A percentile compares a stretch with the other conserved stretches of the same genome.
Evolutionary conservation across 441 rosid species (phyloP).

Genomic region (Melastoma candidum): DNA sequence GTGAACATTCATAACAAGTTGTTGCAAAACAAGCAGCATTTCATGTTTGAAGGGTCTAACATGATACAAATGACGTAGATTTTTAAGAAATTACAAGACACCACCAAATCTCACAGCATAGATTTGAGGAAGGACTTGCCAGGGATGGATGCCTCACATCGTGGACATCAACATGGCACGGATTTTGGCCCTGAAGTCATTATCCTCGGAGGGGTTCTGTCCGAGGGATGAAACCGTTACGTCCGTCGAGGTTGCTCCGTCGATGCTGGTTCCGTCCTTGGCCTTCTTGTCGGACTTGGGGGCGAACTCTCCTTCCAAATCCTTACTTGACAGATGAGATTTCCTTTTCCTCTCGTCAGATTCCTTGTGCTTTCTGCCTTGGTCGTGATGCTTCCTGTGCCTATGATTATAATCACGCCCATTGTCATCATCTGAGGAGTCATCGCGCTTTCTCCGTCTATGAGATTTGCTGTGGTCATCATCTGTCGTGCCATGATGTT

Average conservation of each 20-base stretch:
- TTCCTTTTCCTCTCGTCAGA: constrained; percentile 31
- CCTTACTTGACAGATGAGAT: constrained; percentile 24
- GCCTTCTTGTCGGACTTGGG: constrained; percentile 35
- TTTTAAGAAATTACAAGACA: no score
- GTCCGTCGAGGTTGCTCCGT: constrained; percentile 39
- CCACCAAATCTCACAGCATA: no score
- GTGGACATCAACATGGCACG: constrained; percentile 87
- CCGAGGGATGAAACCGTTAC: constrained; percentile 20
- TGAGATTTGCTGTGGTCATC: constrained; percentile 18
- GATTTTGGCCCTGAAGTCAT: constrained; percentile 83
- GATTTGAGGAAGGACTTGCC: no score
- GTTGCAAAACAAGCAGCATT: no score
- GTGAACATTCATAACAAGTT: no score
- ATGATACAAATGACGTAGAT: no score
- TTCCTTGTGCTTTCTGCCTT: constrained; percentile 13
- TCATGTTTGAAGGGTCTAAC: no score
- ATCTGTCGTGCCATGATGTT: constrained; percentile 19
- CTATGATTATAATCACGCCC: neutral
- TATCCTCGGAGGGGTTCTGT: constrained; percentile 27
- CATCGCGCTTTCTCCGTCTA: constrained; percentile 17
- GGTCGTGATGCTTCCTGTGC: constrained; percentile 10
- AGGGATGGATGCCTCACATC: constrained; percentile 22
- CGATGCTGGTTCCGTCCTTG: constrained; percentile 23
- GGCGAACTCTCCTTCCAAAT: constrained; percentile 49
- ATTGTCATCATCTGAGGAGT: constrained; percentile 24